Conservation (phyloP, 202 grass and related monocot species). For the Brachypodium distachyon region DNA sequence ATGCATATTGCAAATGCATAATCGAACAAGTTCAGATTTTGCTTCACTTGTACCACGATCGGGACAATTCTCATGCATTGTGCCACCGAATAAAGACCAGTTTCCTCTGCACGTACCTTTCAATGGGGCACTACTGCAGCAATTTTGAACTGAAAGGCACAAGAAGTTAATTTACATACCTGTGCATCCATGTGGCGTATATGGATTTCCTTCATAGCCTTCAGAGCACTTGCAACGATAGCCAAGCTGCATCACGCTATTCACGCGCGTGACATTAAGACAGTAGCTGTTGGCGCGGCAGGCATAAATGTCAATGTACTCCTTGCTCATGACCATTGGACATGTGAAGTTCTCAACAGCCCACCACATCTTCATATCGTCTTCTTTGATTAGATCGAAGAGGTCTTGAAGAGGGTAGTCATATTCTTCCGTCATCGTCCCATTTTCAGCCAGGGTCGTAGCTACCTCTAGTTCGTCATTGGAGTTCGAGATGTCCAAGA, state of each 20-base stretch:
- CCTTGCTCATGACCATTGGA: background rate
- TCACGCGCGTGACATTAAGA: background rate
- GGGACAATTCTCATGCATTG: too few species aligned
- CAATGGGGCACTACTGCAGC: too few species aligned
- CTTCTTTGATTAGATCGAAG: background rate
- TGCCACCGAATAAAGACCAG: too few species aligned
- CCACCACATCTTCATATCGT: background rate
- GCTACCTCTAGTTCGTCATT: background rate
- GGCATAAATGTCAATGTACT: background rate
- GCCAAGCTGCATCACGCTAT: background rate
- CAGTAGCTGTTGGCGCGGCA: background rate
- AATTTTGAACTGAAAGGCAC: too few species aligned
- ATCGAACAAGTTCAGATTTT: too few species aligned
- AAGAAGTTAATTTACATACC: too few species aligned
- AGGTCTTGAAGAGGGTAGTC: background rate
- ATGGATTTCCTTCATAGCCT: constrained; percentile 11
- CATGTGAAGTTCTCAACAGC: background rate
- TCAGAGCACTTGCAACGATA: background rate
- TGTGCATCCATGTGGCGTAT: background rate
- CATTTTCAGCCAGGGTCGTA: background rate
- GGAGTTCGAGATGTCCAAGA: background rate
- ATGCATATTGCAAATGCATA: too few species aligned
- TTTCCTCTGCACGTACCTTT: too few species aligned
- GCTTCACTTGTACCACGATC: too few species aligned
- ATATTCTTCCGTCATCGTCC: background rate